Evolutionary conservation across 805 yeast genomes (phyloP).

Genomic region (Blastobotrys robertii): DNA sequence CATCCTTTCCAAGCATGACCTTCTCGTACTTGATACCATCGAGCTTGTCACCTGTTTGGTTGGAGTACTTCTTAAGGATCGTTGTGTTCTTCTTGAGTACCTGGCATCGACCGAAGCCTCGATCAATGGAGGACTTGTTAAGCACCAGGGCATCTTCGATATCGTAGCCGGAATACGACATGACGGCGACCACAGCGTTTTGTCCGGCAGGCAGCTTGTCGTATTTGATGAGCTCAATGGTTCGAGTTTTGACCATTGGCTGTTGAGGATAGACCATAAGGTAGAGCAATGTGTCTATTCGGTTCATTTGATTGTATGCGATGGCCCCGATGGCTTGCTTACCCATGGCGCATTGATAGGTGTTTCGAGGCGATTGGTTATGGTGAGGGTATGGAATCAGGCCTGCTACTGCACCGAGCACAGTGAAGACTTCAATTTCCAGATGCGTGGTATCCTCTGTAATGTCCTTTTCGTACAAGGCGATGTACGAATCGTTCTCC

Average conservation of each 20-base stretch:
- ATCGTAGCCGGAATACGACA: constrained; percentile 99
- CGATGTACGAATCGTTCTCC: constrained; percentile 89
- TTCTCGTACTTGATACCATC: constrained; percentile 80
- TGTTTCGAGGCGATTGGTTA: constrained; percentile 86
- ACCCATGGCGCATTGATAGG: constrained; percentile 95
- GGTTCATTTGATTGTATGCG: constrained; percentile 90
- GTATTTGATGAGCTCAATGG: constrained; percentile 89
- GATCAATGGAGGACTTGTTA: constrained; percentile 85
- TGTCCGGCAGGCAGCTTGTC: constrained; percentile 98
- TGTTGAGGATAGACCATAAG: constrained; percentile 99
- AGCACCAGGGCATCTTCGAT: constrained; percentile 93
- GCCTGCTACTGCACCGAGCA: constrained; percentile 88
- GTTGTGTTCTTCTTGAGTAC: constrained; percentile 88
- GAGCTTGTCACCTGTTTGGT: constrained; percentile 84
- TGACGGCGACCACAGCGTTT: constrained; percentile 97
- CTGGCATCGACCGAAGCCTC: constrained; percentile 98
- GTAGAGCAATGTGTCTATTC: constrained; percentile 89
- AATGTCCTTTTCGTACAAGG: constrained; percentile 69
- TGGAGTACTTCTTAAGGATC: constrained; percentile 81
- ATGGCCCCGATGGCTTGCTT: constrained; percentile 99
- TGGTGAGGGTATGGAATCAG: constrained; percentile 88
- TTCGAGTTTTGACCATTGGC: constrained; percentile 97
- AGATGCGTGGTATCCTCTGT: constrained; percentile 63
- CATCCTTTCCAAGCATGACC: neutral
- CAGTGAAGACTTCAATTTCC: constrained; percentile 92